Conservation (phyloP, 352 stramenopile species). For the Phytopythium chamaehyphon region DNA sequence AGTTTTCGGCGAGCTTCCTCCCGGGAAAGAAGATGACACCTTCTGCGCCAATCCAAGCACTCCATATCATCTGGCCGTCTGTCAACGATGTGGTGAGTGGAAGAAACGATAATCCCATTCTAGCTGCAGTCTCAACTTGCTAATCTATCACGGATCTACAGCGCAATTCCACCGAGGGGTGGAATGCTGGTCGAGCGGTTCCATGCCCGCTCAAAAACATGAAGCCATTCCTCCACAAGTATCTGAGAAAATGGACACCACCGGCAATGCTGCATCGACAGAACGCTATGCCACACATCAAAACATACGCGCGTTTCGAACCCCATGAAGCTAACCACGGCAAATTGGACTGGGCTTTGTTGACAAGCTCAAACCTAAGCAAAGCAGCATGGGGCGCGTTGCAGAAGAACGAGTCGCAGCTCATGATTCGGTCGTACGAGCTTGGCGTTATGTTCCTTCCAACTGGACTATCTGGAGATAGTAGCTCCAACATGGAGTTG, state of each 20-base stretch:
- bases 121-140: background rate
- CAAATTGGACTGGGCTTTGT: conserved; percentile 58
- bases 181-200: conserved; percentile 61
- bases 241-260: conserved; percentile 73
- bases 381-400: conserved; percentile 73
- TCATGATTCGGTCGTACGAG: conserved; percentile 85
- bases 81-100: conserved; percentile 68
- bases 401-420: conserved; percentile 72
- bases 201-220: conserved; percentile 83
- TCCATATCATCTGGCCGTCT: conserved; percentile 81
- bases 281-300: conserved; percentile 84
- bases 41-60: conserved; percentile 36
- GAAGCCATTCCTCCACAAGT: conserved; percentile 85
- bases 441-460: conserved; percentile 74
- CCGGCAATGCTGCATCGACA: conserved; percentile 47
- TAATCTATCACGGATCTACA: conserved; percentile 9
- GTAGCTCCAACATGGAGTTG: conserved; percentile 1
- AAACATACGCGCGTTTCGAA: conserved; percentile 68
- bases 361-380: conserved; percentile 83
- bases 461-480: conserved; percentile 9
- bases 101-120: background rate
- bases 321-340: conserved; percentile 19
- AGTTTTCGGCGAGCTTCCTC: conserved; percentile 66
- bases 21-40: conserved; percentile 31
- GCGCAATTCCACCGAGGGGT: conserved; percentile 79